A percentile compares a stretch with the other conserved stretches of the same genome.
Conservation (phyloP, 768 basidiomycete species). For the Hemileccinum rubropunctum region DNA sequence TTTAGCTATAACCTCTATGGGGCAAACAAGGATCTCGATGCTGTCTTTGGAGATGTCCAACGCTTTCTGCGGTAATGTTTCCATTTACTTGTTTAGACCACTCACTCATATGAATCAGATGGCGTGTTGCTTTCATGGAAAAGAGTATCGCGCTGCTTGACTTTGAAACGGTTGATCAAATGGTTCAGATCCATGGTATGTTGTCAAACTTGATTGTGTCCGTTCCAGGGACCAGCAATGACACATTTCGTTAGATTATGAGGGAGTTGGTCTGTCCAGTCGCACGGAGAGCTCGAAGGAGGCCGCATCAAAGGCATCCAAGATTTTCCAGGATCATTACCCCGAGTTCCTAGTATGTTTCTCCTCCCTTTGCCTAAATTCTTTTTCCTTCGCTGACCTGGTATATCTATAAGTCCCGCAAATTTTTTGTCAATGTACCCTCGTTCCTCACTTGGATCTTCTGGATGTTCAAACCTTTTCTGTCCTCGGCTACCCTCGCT, state of each 20-base stretch:
- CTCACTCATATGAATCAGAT: constrained; percentile 40
- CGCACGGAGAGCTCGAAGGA: constrained; percentile 74
- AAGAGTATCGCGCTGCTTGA: constrained; percentile 59
- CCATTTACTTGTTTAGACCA: not conserved
- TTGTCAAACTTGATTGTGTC: not conserved
- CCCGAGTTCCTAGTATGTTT: constrained; percentile 66
- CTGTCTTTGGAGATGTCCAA: constrained; percentile 73
- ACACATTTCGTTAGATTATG: constrained; percentile 54
- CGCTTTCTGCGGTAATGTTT: constrained; percentile 65
- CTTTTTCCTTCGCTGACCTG: not conserved
- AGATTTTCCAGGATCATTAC: constrained; percentile 74
- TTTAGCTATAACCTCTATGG: constrained; percentile 79
- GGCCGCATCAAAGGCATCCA: constrained; percentile 71
- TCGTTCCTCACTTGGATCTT: constrained; percentile 77
- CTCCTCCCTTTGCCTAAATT: constrained; percentile 13
- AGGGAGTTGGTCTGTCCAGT: constrained; percentile 62
- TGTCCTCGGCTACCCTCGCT: constrained; percentile 69
- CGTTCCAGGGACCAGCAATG: not conserved
- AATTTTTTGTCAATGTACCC: constrained; percentile 84
- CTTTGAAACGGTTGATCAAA: constrained; percentile 70
- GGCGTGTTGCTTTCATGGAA: constrained; percentile 82
- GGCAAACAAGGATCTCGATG: constrained; percentile 58
- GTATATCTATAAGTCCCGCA: constrained; percentile 49
- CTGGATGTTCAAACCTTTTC: constrained; percentile 75
- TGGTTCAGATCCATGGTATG: constrained; percentile 69